Conservation (phyloP, 2,329 filamentous ascomycete species). For the Tolypocladium inflatum region DNA sequence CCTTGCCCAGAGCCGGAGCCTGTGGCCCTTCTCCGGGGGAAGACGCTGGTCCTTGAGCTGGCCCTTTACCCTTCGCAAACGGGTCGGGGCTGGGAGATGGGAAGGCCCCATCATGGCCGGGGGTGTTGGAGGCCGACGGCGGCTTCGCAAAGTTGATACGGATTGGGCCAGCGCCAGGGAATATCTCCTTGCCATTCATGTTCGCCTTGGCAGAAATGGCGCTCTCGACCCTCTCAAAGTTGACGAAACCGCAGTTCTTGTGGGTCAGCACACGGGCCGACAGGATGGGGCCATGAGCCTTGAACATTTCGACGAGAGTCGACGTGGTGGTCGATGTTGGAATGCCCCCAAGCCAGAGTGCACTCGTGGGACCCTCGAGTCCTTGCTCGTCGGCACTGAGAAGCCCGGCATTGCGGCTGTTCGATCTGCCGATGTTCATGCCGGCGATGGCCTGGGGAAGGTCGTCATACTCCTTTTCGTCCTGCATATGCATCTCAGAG, state of each 20-base stretch:
- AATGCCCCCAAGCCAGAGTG: constrained; percentile 95
- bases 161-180: constrained; percentile 89
- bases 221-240: constrained; percentile 86
- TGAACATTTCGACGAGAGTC: constrained; percentile 90
- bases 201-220: constrained; percentile 79
- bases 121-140: constrained; percentile 79
- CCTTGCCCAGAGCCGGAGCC: constrained; percentile 16
- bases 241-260: constrained; percentile 98
- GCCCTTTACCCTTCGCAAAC: constrained; percentile 50
- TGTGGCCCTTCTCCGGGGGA: constrained; percentile 27
- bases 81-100: constrained; percentile 88
- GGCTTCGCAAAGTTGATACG: constrained; percentile 97
- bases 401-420: constrained; percentile 55
- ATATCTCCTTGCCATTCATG: constrained; percentile 96
- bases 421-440: constrained; percentile 61
- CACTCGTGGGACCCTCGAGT: constrained; percentile 82
- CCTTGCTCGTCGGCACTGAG: constrained; percentile 68
- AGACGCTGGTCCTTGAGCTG: constrained; percentile 18
- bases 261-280: constrained; percentile 91
- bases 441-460: constrained; percentile 74
- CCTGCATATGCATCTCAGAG: constrained; percentile 63
- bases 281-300: constrained; percentile 80
- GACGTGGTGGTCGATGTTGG: constrained; percentile 94
- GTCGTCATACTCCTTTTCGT: constrained; percentile 71
- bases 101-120: constrained; percentile 78